phyloP scores from a whole-genome alignment of 495 filamentous ascomycete genomes.

The Talaromyces trachyspermus region DNA sequence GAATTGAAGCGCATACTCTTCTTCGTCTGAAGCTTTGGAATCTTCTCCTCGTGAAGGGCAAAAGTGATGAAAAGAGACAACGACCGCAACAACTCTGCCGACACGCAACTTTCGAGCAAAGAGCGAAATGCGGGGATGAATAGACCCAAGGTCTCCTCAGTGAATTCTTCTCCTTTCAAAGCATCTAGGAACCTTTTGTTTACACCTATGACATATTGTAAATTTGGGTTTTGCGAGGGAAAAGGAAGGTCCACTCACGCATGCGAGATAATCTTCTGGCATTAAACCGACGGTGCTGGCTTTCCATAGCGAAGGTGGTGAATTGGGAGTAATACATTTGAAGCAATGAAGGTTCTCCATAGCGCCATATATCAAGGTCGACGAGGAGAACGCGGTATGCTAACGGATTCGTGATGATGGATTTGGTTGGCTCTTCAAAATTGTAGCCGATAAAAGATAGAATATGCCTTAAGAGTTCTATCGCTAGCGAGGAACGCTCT shows the following conservation, averaged over 20 bases:
- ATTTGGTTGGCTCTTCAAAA: slow-evolving; percentile 64
- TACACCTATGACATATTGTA: slow-evolving; percentile 53
- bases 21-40: slow-evolving; percentile 38
- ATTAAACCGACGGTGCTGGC: slow-evolving; percentile 90
- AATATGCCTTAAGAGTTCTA: slow-evolving; percentile 66
- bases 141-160: slow-evolving; percentile 56
- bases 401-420: slow-evolving; percentile 89
- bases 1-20: slow-evolving; percentile 41
- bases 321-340: slow-evolving; percentile 91
- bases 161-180: slow-evolving; percentile 75
- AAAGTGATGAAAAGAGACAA: slow-evolving; percentile 90
- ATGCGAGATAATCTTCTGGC: slow-evolving; percentile 75
- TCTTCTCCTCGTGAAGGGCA: slow-evolving; percentile 63
- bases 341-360: slow-evolving; percentile 63
- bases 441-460: slow-evolving; percentile 85
- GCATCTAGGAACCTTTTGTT: slow-evolving; percentile 85
- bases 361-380: slow-evolving; percentile 87
- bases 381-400: slow-evolving; percentile 88
- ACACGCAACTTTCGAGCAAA: slow-evolving; percentile 70
- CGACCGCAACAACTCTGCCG: slow-evolving; percentile 76
- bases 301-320: slow-evolving; percentile 68
- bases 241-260: slow-evolving; percentile 53
- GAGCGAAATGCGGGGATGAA: slow-evolving; percentile 71
- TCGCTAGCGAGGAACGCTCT: slow-evolving; percentile 56
- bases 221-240: neutral